Evolutionary conservation across 352 stramenopile species (phyloP).

Genomic region (Globisporangium camurandrum): DNA sequence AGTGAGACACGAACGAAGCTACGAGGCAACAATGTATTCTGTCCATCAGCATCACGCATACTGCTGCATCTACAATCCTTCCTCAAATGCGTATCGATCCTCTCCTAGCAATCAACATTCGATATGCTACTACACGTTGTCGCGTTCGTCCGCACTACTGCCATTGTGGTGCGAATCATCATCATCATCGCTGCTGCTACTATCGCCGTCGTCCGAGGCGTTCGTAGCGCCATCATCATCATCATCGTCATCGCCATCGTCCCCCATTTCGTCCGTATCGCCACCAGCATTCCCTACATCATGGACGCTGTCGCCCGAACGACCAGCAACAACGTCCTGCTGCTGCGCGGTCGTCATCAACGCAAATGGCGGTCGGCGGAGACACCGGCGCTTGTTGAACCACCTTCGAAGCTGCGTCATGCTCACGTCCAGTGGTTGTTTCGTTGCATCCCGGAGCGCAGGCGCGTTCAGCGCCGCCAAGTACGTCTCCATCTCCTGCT

Average conservation of each 20-base stretch:
- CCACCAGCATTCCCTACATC: background rate
- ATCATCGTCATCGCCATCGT: constrained; percentile 19
- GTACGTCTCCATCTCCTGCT: constrained; percentile 76
- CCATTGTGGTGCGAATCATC: no score
- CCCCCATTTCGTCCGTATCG: constrained; percentile 1
- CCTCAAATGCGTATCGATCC: background rate
- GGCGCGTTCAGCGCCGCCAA: constrained; percentile 53
- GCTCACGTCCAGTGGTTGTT: constrained; percentile 74
- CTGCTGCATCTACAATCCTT: no score
- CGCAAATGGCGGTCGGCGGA: constrained; percentile 71
- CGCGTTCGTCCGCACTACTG: background rate
- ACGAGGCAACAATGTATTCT: no score
- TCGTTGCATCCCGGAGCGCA: constrained; percentile 62
- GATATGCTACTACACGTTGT: no score
- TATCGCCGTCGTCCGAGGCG: constrained; percentile 24
- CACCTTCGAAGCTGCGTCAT: constrained; percentile 81
- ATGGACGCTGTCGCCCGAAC: background rate
- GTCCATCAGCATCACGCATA: no score
- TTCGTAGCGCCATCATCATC: constrained; percentile 12
- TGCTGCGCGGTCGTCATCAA: constrained; percentile 83
- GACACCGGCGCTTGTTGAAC: constrained; percentile 84
- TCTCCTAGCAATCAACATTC: no score
- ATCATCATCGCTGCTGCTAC: constrained; percentile 17
- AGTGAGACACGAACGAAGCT: no score
- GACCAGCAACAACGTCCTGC: constrained; percentile 18